Base-by-base conservation (phyloP, 805 yeast species). In the Candida hispaniensis region DNA sequence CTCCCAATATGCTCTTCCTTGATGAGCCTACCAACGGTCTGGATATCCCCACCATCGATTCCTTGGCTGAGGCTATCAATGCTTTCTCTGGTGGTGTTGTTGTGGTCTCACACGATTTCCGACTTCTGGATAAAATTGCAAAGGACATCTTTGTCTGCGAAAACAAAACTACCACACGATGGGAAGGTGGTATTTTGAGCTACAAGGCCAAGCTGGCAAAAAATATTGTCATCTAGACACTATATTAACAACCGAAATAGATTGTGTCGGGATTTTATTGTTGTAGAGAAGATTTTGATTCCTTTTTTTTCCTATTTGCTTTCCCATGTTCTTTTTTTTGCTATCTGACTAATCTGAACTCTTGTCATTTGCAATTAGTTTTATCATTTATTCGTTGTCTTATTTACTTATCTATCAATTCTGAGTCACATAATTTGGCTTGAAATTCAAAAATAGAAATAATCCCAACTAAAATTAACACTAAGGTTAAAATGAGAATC, bases 21-120 rank as follows among this genome's bases (percentile, higher is more conserved):
- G 98, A 91, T 69, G 98, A 91, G 77, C 98, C 98, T 73, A 91
- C 98, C 48, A 91, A 91, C 72, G 97, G 97, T 71, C 70, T 91
- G 63, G 98, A 91, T 69, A 88, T 91, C 52, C 85, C 96, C 54
- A 86, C 98, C 34, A 91, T 91, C 57, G 98, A 91, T 64, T 91
- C 98, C 26, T 69, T 91, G 52, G 98, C 96, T 36, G 93, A 79
- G 39, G 98, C 98, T 46, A 88, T 91, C 58, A 77, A 85, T 47
- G 79, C 73, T 18, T 91, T 81, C 71, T 80, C 77, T 56, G 98
- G 98, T 65, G 98, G 98, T 71, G 95, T 88, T 38, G 93, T 85
- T 47, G 94, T 91, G 41, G 98, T 91, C 47, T 85, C 96, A 44
- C 98, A 91, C 73, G 98, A 91, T 67, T 91, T 91, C 88, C 79